phyloP scores from a whole-genome alignment of 768 basidiomycete species.

The Rhodosporidiobolus sp. region DNA sequence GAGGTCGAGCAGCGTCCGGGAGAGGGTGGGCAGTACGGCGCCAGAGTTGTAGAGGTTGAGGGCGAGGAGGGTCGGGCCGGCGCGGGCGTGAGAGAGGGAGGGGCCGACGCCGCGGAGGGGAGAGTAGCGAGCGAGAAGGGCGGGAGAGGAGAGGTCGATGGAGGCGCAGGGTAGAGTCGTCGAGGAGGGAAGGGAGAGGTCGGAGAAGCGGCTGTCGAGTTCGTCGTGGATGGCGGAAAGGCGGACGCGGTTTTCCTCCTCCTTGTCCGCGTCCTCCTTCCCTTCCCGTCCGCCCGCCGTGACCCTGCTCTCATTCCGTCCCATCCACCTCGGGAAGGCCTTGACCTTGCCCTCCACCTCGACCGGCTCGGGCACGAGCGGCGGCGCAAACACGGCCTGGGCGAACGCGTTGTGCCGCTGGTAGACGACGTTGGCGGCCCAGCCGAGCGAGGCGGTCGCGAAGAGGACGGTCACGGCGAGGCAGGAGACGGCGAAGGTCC shows the following conservation, averaged over 20 bases:
- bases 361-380: constrained; percentile 8
- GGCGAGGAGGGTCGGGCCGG: constrained; percentile 38
- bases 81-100: not conserved
- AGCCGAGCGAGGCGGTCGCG: not conserved
- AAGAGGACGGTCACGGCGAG: not conserved
- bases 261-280: too few species aligned
- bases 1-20: constrained; percentile 33
- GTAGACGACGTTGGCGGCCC: constrained; percentile 22
- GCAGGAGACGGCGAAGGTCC: constrained; percentile 8
- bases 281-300: not conserved
- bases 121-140: constrained; percentile 5
- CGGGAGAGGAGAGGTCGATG: not conserved
- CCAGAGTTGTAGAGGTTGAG: constrained; percentile 45
- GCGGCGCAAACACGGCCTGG: constrained; percentile 19
- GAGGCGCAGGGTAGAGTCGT: not conserved
- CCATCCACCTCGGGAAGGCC: not conserved
- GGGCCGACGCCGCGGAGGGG: not conserved
- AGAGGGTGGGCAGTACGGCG: constrained; percentile 39
- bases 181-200: constrained; percentile 6
- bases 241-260: not conserved
- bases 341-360: constrained; percentile 5
- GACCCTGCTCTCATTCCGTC: not conserved
- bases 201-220: constrained; percentile 3
- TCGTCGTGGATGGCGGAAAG: not conserved
- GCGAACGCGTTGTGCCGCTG: constrained; percentile 21